phyloP scores from a whole-genome alignment of 805 yeast genomes.

The Nakazawaea ernobii region DNA sequence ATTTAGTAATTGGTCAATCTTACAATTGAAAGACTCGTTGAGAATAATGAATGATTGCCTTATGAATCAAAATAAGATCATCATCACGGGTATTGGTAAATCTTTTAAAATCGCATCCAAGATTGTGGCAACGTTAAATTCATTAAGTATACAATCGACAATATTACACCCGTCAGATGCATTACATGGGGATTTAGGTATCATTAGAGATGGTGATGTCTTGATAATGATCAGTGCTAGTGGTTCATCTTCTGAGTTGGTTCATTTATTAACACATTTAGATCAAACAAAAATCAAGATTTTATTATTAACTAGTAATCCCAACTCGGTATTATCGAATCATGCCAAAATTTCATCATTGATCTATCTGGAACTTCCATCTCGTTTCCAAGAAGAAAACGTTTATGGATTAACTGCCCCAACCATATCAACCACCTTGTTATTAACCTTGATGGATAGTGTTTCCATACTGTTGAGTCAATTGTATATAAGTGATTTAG shows the following conservation, averaged over 20 bases:
- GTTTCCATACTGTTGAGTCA: conserved; percentile 70
- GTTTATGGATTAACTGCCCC: conserved; percentile 85
- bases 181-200: conserved; percentile 84
- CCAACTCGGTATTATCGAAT: conserved; percentile 47
- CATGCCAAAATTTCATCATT: conserved; percentile 45
- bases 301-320: conserved; percentile 53
- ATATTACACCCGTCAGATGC: conserved; percentile 82
- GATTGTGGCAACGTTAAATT: conserved; percentile 75
- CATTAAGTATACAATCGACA: conserved; percentile 65
- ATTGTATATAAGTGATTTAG: conserved; percentile 50
- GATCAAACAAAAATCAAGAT: conserved; percentile 48
- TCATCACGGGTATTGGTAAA: conserved; percentile 82
- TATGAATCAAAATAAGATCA: conserved; percentile 56
- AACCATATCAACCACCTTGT: conserved; percentile 74
- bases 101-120: conserved; percentile 75
- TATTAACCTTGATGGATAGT: conserved; percentile 74
- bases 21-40: conserved; percentile 38
- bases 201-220: conserved; percentile 52
- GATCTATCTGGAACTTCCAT: conserved; percentile 58
- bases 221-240: conserved; percentile 69
- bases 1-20: conserved; percentile 37
- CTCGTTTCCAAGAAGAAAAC: conserved; percentile 48
- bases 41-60: conserved; percentile 36
- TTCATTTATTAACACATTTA: conserved; percentile 51
- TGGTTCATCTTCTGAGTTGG: conserved; percentile 77